Base-by-base conservation (phyloP, 1,139 yeast genomes). In the Debaryomyces robertsiae region DNA sequence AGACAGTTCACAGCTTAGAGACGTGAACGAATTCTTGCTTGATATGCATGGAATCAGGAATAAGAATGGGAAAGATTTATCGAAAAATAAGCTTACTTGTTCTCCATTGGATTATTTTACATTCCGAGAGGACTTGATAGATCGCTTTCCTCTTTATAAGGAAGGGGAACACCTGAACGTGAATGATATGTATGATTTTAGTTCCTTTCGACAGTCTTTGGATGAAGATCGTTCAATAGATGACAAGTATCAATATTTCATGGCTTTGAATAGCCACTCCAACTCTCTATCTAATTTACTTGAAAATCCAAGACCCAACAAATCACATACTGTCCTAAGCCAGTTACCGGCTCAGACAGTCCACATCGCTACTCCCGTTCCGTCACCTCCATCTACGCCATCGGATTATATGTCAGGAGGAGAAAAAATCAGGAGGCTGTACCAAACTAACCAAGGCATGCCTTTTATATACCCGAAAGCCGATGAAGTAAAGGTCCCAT, bases 351-450 rank as follows among this genome's bases (percentile, higher is more conserved):
- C 79, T 0, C 89, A 86, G 27, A 73, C 78, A 1, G 66, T 84
- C 3, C 96, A 90, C 59, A 74, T 90, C 13, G 91, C 96, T 0
- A 89, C 96, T 0, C 96, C 96, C 0, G 87, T 85, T 0, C 94
- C 96, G 1, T 85, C 96, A 0, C 96, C 96, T 0, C 84, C 87
- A 0, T 61, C 79, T 7, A 77, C 84, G 1, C 90, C 95, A 18
- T 69, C 75, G 3, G 77, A 73, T 34, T 73, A 63, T 42, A 67
- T 74, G 66, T 60, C 77, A 3, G 81, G 80, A 1, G 86, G 86
- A 9, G 84, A 79, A 43, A 86, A 83, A 52, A 73, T 76, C 24
- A 76, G 89, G 48, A 82, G 84, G 50, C 79, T 88, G 42, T 87
- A 83, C 52, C 91, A 87, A 61, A 79, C 93, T 0, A 86, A 87